These are phyloP conservation scores for Coemansia sp. DNA, from an alignment of 192 early-diverging fungal genomes.

Conservation along the genomic window DNA sequence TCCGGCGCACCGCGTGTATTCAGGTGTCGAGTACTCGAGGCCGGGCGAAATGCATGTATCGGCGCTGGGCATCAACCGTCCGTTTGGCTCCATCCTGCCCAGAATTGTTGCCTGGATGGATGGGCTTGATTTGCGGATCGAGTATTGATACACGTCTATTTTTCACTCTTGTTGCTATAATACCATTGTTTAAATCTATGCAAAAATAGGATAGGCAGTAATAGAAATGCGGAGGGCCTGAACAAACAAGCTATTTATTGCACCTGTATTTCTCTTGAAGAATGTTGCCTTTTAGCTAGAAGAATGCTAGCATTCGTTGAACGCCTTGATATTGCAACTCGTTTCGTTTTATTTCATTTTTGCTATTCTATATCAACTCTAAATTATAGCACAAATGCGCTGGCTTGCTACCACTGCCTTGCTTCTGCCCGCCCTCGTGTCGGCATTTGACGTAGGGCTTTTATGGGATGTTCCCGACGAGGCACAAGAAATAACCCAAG, in stretches of 20 bases:
- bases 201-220: neutral
- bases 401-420: neutral
- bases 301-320: too few species aligned
- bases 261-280: too few species aligned
- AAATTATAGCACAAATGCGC: neutral
- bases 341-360: neutral
- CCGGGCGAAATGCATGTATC: neutral
- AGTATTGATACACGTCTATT: neutral
- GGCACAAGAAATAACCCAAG: slow-evolving; percentile 38
- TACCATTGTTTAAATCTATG: slow-evolving; percentile 1
- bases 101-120: slow-evolving; percentile 50
- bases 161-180: neutral
- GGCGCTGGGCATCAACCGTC: slow-evolving; percentile 39
- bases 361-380: neutral
- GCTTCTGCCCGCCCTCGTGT: neutral
- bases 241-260: neutral
- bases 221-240: neutral
- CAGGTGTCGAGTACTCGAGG: neutral
- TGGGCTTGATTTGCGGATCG: slow-evolving; percentile 37
- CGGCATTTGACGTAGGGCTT: slow-evolving; percentile 36
- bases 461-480: slow-evolving; percentile 45
- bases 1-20: slow-evolving; percentile 9
- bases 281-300: too few species aligned
- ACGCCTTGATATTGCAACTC: too few species aligned
- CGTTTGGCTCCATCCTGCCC: slow-evolving; percentile 26